Evolutionary conservation across 257 asterid genomes (phyloP), one percentile per base, ranked within the genome.

Genomic region (Misopates orontium): DNA sequence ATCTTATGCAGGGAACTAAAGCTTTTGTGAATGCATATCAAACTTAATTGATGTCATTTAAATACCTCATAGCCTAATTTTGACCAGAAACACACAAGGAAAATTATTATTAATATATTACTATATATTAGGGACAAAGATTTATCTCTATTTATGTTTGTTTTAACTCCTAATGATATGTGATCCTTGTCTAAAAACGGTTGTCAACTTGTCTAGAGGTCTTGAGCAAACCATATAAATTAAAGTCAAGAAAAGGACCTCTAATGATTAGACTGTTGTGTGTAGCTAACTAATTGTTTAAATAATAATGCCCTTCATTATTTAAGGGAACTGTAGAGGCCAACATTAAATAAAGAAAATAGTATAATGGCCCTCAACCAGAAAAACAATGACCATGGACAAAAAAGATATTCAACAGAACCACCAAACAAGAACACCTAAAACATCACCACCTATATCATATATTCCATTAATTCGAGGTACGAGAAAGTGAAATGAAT

Each of bases 241-340:
- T 39, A 61, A 70, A 55, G 72, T 63, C 74, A 65, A 66, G 85
- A 74, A 64, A 81, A 63, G 65, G 73, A 75, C 78, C 51, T 75
- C 78, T 73, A 78, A 79, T 73, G 75, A 75, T 82, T 79, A 66
- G 74, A 50, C 49, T 69, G 69, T 13, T 70, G 68, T 47, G 60
- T 21, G 58, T 60, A 62, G 52, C 53, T 40, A 69, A 68, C 65
- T 12, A 49, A 41, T 41, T 40, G 13, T 16, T 58, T 71, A 60
- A 71, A 58, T 68, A 66, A 60, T 28, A 32, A 1, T 69, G 10
- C 8, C 32, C 11, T 41, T 45, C 2, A 60, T 39, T 62, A 60
- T 50, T 60, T 64, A 44, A 44, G 22, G 41, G 56, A 55, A 69
- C 22, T 65, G 64, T 69, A 60, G 57, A 47, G 55, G 40, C 41